Evolutionary conservation across 495 filamentous ascomycete species (phyloP).

Genomic region (Aspergillus olivimuriae): DNA sequence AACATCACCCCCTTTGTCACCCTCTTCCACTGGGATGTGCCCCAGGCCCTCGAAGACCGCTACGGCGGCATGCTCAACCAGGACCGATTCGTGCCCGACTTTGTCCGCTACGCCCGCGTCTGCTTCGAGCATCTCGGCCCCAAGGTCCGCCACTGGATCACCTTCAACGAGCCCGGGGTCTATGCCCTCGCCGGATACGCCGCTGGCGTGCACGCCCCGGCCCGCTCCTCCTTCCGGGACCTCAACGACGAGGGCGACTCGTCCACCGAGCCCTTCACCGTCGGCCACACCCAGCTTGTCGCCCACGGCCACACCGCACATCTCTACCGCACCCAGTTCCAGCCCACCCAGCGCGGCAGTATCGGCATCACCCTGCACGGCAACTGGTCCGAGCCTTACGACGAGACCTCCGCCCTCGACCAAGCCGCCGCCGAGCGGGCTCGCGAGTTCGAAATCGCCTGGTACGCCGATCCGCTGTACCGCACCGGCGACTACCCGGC

Average conservation of each 20-base stretch:
- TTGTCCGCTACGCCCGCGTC: constrained; percentile 40
- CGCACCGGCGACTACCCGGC: constrained; percentile 41
- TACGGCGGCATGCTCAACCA: constrained; percentile 43
- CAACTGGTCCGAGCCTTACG: constrained; percentile 45
- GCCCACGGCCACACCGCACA: constrained; percentile 35
- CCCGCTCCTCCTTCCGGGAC: constrained; percentile 34
- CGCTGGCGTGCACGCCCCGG: constrained; percentile 42
- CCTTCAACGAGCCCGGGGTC: constrained; percentile 43
- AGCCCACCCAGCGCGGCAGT: constrained; percentile 31
- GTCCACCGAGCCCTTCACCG: constrained; percentile 40
- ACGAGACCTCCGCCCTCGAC: constrained; percentile 34
- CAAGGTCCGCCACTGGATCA: constrained; percentile 47
- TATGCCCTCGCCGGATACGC: constrained; percentile 43
- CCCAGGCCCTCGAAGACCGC: constrained; percentile 39
- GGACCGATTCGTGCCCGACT: constrained; percentile 36
- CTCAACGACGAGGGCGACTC: constrained; percentile 42
- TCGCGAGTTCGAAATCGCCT: constrained; percentile 43
- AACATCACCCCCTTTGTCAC: constrained; percentile 45
- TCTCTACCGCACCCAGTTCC: constrained; percentile 38
- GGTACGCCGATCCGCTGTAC: constrained; percentile 46
- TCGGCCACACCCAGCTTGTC: constrained; percentile 37
- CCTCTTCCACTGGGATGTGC: constrained; percentile 45
- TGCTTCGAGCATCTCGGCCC: constrained; percentile 38
- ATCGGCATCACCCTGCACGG: constrained; percentile 45
- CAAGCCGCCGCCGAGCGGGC: constrained; percentile 38